These are phyloP conservation scores for Citrullus mucosospermus DNA, from an alignment of 306 rosid genomes.

Conservation along the genomic window DNA sequence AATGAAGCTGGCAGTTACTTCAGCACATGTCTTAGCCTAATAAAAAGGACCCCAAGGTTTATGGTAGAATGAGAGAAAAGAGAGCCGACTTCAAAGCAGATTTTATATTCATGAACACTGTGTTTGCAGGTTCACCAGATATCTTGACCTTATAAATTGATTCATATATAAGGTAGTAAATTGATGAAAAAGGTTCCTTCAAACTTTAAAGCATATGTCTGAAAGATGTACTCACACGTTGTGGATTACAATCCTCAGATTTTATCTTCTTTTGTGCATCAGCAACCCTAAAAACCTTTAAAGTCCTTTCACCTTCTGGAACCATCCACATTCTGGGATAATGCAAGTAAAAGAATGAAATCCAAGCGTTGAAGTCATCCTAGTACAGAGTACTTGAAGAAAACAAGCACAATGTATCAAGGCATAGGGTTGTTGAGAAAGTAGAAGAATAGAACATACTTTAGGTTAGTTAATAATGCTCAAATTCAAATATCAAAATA, in stretches of 20 bases:
- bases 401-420: background rate
- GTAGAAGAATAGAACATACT: background rate
- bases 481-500: background rate
- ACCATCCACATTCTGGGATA: constrained; percentile 52
- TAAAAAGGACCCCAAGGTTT: background rate
- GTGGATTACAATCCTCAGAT: background rate
- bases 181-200: background rate
- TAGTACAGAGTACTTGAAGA: background rate
- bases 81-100: background rate
- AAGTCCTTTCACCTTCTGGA: constrained; percentile 34
- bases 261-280: constrained; percentile 12
- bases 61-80: background rate
- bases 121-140: background rate
- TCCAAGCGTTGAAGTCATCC: background rate
- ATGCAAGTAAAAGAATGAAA: background rate
- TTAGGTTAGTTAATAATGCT: background rate
- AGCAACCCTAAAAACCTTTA: constrained; percentile 25
- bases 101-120: background rate
- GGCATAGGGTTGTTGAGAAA: background rate
- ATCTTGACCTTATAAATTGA: background rate
- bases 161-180: background rate
- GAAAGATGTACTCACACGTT: background rate
- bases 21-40: background rate
- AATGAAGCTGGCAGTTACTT: background rate
- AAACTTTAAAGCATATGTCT: background rate